Evolutionary conservation across 371 early-diverging fungal species (phyloP), one percentile per base, ranked within the genome.

Genomic region (Apophysomyces ossiformis): DNA sequence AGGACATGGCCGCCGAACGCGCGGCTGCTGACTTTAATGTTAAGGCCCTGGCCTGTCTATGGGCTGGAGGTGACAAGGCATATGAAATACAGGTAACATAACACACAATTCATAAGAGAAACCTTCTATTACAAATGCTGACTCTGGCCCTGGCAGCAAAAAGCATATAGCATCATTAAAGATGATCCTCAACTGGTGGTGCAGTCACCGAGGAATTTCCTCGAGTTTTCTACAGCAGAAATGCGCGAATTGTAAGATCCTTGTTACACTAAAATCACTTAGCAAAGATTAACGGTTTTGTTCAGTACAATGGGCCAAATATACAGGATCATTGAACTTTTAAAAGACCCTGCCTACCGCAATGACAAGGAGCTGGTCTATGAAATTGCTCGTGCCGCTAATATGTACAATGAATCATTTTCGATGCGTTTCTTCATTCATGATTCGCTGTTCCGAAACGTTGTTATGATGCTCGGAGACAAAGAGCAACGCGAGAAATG

Each of bases 401-500:
- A 81, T 44, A 71, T 80, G 15, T 87, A 87, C 61, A 84, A 86
- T 32, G 88, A 89, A 68, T 78, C 81, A 44, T 89, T 79, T 63
- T 74, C 75, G 2, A 89, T 91, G 89, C 85, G 86, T n/a, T 72
- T 86, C 45, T 86, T 83, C 66, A 89, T 91, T 13, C 86, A 88
- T 56, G 87, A 87, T 38, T 72, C 84, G 21, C 69, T 91, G 39
- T 89, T 90, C 73, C 72, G 73, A 32, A 84, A 86, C 18, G 84
- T 86, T 7, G 63, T 91, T 60, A 65, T 70, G 47, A 80, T 91
- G 74, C 79, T 90, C 41, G 89, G 88, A 21, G 85, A 74, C 16
- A 71, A 83, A 3, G 87, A 86, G 47, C 91, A 91, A 60, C 78
- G 78, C 41, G 83, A 72, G 7, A 65, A 78, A 21, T 87, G 89